Conservation (phyloP, 805 yeast species). For the Cyberlindnera mrakii region DNA sequence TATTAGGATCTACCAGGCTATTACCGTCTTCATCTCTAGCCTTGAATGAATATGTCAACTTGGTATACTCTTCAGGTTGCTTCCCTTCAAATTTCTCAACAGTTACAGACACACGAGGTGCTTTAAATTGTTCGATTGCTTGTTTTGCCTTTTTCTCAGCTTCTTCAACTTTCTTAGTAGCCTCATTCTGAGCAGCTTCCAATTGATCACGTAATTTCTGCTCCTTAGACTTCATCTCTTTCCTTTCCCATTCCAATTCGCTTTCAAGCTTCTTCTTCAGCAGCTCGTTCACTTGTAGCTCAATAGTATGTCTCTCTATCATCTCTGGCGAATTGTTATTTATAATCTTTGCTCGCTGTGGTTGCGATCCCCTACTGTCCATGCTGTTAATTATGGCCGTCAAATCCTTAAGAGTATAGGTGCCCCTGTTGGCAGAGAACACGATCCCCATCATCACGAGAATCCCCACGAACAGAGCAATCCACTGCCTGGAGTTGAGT, state of each 20-base stretch:
- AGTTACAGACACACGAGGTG: neutral
- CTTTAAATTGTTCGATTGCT: neutral
- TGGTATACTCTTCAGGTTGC: slow-evolving; percentile 2
- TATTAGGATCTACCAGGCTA: slow-evolving; percentile 3
- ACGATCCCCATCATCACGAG: slow-evolving; percentile 3
- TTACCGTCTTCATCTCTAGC: slow-evolving; percentile 5
- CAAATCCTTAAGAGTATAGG: slow-evolving; percentile 8
- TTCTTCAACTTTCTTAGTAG: neutral
- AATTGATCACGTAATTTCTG: slow-evolving; percentile 1
- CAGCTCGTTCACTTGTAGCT: slow-evolving; percentile 14
- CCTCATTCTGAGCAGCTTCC: slow-evolving; percentile 1
- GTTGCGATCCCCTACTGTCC: slow-evolving; percentile 1
- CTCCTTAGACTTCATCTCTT: slow-evolving; percentile 3
- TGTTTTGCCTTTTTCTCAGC: neutral
- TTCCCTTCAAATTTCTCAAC: neutral
- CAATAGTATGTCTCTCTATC: slow-evolving; percentile 13
- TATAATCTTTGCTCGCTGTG: slow-evolving; percentile 5
- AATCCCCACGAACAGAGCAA: neutral
- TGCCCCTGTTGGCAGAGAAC: slow-evolving; percentile 1
- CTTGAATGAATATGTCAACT: slow-evolving; percentile 6
- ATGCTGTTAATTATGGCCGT: slow-evolving; percentile 6
- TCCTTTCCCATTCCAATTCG: slow-evolving; percentile 8
- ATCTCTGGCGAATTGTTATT: slow-evolving; percentile 13
- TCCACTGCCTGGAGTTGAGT: slow-evolving; percentile 8
- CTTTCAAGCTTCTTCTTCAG: slow-evolving; percentile 14